Conservation (phyloP, 225 moss, liverwort and hornwort species). For the Polytrichum commune region DNA sequence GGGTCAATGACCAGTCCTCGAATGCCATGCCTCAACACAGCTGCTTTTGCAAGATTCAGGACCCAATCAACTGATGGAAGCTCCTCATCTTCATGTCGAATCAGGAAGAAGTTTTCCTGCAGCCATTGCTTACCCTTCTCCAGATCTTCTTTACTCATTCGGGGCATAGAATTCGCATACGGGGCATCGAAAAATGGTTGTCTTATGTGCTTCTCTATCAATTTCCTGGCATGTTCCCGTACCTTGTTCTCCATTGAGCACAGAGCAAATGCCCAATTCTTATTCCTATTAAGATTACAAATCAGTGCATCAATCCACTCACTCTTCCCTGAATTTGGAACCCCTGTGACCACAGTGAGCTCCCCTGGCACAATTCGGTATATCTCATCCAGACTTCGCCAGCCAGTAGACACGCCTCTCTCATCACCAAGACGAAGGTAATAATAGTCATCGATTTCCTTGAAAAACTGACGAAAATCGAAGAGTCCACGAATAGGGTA, state of each 20-base stretch:
- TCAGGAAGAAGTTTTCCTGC: slow-evolving; percentile 76
- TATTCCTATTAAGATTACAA: slow-evolving; percentile 76
- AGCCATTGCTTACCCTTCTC: slow-evolving; percentile 84
- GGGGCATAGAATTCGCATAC: slow-evolving; percentile 69
- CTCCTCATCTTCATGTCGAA: slow-evolving; percentile 95
- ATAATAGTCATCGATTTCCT: slow-evolving; percentile 96
- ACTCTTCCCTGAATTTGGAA: slow-evolving; percentile 98
- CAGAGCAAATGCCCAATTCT: slow-evolving; percentile 88
- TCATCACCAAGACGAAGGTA: slow-evolving; percentile 90
- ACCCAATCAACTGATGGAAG: slow-evolving; percentile 98
- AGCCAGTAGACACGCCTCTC: slow-evolving; percentile 95
- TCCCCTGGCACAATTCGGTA: slow-evolving; percentile 98
- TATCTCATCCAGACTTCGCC: slow-evolving; percentile 68
- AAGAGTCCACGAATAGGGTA: slow-evolving; percentile 95
- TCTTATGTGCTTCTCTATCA: slow-evolving; percentile 81
- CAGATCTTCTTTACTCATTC: slow-evolving; percentile 77
- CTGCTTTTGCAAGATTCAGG: slow-evolving; percentile 91
- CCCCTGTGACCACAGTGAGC: slow-evolving; percentile 92
- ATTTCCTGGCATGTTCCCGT: slow-evolving; percentile 92
- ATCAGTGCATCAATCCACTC: slow-evolving; percentile 99
- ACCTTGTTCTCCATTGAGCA: slow-evolving; percentile 99
- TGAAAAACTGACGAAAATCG: slow-evolving; percentile 77
- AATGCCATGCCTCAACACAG: slow-evolving; percentile 95
- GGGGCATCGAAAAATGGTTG: slow-evolving; percentile 95
- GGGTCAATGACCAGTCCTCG: slow-evolving; percentile 98